These are phyloP conservation scores for Dactylis glomerata DNA, from an alignment of 176 grass and related monocot genomes.

Conservation along the genomic window DNA sequence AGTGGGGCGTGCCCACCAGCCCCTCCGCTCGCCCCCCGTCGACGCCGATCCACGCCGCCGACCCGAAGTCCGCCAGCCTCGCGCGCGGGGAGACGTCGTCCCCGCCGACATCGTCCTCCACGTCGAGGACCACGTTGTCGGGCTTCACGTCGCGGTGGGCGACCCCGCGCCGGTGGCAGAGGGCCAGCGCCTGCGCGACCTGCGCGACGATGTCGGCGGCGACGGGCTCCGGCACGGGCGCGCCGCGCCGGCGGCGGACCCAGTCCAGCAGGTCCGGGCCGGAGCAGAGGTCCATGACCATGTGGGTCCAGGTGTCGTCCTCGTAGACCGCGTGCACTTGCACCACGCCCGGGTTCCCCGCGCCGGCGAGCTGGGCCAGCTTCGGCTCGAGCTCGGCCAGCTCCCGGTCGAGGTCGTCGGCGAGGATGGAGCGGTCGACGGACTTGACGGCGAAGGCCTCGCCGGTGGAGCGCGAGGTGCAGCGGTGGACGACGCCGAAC, in stretches of 20 bases:
- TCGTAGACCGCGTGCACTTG: conserved; percentile 73
- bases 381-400: conserved; percentile 60
- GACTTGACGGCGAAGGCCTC: conserved; percentile 78
- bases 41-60: conserved; percentile 53
- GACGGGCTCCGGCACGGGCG: conserved; percentile 52
- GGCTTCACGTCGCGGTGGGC: conserved; percentile 80
- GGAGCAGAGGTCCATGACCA: conserved; percentile 73
- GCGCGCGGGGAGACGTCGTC: conserved; percentile 7
- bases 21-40: conserved; percentile 51
- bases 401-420: conserved; percentile 71
- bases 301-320: conserved; percentile 61
- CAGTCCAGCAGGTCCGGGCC: conserved; percentile 76
- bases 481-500: conserved; percentile 74
- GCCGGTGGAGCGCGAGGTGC: conserved; percentile 61
- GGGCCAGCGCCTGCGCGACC: conserved; percentile 48
- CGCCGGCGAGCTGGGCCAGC: conserved; percentile 50
- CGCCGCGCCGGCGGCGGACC: conserved; percentile 55
- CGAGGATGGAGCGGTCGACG: conserved; percentile 62
- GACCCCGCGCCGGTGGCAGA: conserved; percentile 70
- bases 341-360: conserved; percentile 72
- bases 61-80: conserved; percentile 77
- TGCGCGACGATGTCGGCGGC: conserved; percentile 47
- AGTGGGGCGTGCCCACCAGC: conserved; percentile 73
- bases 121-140: conserved; percentile 75
- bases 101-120: background rate